A percentile compares a stretch with the other conserved stretches of the same genome.
These are phyloP conservation scores for Neurospora hispaniola DNA, from an alignment of 495 filamentous ascomycete species.

Conservation along the genomic window DNA sequence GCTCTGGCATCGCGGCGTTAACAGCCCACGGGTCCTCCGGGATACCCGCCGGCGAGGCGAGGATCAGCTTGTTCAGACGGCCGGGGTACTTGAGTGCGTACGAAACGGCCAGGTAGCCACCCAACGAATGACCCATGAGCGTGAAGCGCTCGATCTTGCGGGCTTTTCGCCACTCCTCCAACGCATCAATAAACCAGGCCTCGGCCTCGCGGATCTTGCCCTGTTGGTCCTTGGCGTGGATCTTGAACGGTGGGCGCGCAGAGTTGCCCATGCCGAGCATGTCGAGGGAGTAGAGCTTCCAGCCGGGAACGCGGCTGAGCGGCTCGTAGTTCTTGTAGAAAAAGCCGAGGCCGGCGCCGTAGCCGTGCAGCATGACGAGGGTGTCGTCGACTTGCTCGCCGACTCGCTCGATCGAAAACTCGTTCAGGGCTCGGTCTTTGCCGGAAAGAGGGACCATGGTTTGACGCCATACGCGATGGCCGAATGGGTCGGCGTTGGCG, in stretches of 20 bases:
- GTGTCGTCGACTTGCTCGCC: constrained; percentile 69
- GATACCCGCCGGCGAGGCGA: constrained; percentile 88
- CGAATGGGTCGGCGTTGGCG: constrained; percentile 61
- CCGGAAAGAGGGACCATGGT: constrained; percentile 76
- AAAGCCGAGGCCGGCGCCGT: constrained; percentile 90
- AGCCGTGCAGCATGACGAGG: constrained; percentile 95
- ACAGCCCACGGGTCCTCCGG: constrained; percentile 93
- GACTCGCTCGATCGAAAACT: constrained; percentile 79
- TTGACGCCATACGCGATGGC: constrained; percentile 76
- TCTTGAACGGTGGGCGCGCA: constrained; percentile 68
- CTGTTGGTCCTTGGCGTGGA: constrained; percentile 70
- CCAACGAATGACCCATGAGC: constrained; percentile 82
- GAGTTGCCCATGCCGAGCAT: constrained; percentile 92
- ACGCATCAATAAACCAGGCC: constrained; percentile 88
- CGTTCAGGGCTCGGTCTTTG: constrained; percentile 80
- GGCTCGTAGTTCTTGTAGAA: constrained; percentile 97
- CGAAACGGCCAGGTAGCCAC: constrained; percentile 86
- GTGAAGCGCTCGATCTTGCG: constrained; percentile 89
- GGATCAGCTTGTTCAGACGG: constrained; percentile 85
- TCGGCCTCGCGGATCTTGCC: constrained; percentile 85
- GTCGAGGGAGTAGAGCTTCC: constrained; percentile 87
- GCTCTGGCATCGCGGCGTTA: constrained; percentile 68
- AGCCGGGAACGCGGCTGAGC: constrained; percentile 62
- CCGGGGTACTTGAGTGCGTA: constrained; percentile 96
- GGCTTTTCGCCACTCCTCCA: constrained; percentile 89